Conservation (phyloP, 2,329 filamentous ascomycete species). For the Fusarium phyllophilum region DNA sequence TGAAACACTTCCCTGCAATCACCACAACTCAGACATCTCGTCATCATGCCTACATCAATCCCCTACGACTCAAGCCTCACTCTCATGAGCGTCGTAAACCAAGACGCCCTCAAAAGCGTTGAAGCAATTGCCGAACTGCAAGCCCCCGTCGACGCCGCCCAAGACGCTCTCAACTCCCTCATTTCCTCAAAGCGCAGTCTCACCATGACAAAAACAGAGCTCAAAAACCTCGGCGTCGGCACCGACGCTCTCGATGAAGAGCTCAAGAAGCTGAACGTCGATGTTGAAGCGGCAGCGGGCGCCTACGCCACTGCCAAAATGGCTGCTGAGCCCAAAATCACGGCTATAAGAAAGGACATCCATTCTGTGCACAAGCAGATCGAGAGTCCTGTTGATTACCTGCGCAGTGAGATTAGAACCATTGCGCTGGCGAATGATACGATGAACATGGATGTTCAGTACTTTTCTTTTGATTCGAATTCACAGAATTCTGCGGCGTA, state of each 20-base stretch:
- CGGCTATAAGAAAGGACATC: background rate
- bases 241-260: background rate
- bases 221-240: constrained; percentile 13
- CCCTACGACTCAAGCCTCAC: constrained; percentile 25
- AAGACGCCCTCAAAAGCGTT: background rate
- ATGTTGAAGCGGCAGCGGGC: background rate
- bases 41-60: constrained; percentile 14
- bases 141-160: constrained; percentile 12
- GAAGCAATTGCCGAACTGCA: background rate
- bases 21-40: background rate
- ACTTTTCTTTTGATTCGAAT: constrained; percentile 8
- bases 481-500: background rate
- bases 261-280: background rate
- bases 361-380: background rate
- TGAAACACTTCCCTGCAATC: background rate
- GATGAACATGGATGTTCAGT: constrained; percentile 34
- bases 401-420: constrained; percentile 15
- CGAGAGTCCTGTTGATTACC: constrained; percentile 27
- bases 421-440: constrained; percentile 21
- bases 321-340: background rate
- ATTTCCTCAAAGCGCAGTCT: constrained; percentile 21
- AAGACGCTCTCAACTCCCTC: constrained; percentile 25
- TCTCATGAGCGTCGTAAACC: constrained; percentile 3
- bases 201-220: constrained; percentile 29
- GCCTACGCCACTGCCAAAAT: background rate